A percentile compares a stretch with the other conserved stretches of the same genome.
phyloP scores from a whole-genome alignment of 1,139 yeast species.

The Hemisphaericaspora subhashii region DNA sequence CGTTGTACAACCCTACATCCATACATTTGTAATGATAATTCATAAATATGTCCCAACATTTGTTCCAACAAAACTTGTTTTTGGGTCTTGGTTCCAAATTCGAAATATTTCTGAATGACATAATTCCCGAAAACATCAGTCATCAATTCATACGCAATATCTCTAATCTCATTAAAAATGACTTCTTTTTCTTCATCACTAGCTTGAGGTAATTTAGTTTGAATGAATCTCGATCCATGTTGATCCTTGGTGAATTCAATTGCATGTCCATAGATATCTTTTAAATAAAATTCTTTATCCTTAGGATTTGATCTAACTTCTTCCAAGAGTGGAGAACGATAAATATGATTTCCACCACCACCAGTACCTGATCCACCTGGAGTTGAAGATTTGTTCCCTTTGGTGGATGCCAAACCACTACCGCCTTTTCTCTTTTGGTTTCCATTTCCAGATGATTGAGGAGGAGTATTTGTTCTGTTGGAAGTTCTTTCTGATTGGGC shows the following conservation, averaged over 20 bases:
- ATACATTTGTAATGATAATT: slow-evolving; percentile 87
- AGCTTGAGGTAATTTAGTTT: slow-evolving; percentile 75
- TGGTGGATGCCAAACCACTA: neutral
- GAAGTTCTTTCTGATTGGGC: too few species aligned
- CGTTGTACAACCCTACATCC: slow-evolving; percentile 97
- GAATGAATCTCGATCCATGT: slow-evolving; percentile 95
- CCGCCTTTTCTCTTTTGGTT: slow-evolving; percentile 5
- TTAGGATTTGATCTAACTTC: slow-evolving; percentile 75
- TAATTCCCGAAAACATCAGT: slow-evolving; percentile 98
- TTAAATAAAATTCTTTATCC: slow-evolving; percentile 61
- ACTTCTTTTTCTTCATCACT: slow-evolving; percentile 71
- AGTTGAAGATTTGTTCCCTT: neutral
- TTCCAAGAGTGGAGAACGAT: slow-evolving; percentile 80
- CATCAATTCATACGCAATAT: slow-evolving; percentile 75
- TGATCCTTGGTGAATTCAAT: slow-evolving; percentile 94
- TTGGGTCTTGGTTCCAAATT: slow-evolving; percentile 73
- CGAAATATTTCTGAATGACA: slow-evolving; percentile 93
- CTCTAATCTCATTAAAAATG: slow-evolving; percentile 81
- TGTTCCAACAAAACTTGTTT: slow-evolving; percentile 66
- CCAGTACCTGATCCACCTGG: slow-evolving; percentile 10
- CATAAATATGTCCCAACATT: slow-evolving; percentile 76
- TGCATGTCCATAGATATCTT: slow-evolving; percentile 83
- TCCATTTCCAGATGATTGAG: slow-evolving; percentile 7
- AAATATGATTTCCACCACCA: slow-evolving; percentile 45
- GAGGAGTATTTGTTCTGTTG: neutral